Base-by-base conservation (phyloP, 371 early-diverging fungal species). In the Syncephalastrum monosporum region DNA sequence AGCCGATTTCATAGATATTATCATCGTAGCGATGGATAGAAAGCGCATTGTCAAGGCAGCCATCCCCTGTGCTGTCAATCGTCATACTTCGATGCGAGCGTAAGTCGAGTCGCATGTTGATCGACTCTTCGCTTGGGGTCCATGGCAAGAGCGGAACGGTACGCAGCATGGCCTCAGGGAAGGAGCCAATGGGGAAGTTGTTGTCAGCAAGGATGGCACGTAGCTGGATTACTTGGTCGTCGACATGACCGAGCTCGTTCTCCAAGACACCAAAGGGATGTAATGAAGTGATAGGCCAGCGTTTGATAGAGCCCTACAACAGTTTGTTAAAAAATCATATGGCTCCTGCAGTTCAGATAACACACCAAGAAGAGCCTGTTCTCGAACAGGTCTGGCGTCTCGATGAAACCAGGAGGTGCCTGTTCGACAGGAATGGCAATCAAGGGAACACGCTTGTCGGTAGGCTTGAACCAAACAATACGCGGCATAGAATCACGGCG, bases 1-100 rank as follows among this genome's bases (percentile, higher is more conserved):
- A 91, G 7, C 95, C 97, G 19, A 98, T 85, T 67, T 93, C 87
- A 61, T 73, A 89, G 5, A 69, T 84, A 15, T 83, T 86, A 38
- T 86, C 81, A 4, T 77, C 77, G 15, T 84, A 71, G 33, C 69
- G 63, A 24, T 75, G 67, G 52, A 84, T 76, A 12, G 91, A 90
- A 23, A 98, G 71, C 1, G 98, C 97, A 75, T 97, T 97, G 66
- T 99, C 99, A 43, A 96, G 80, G 17, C 97, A 96, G 59, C 89
- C 88, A 42, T 95, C 92, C 0, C 91, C 89, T 6, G 81, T 64
- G 19, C 95, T 94, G 68, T 97, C 96, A 49, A 99, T 88, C 12
- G 92, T 89, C 61, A 93, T 91, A 38, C 94, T 82, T 42, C 89
- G 79, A 54, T 65, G 60, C 6, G 62, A 29, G 12, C 92, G 81